phyloP scores from a whole-genome alignment of 768 basidiomycete species.

The Dentipellis sp. region DNA sequence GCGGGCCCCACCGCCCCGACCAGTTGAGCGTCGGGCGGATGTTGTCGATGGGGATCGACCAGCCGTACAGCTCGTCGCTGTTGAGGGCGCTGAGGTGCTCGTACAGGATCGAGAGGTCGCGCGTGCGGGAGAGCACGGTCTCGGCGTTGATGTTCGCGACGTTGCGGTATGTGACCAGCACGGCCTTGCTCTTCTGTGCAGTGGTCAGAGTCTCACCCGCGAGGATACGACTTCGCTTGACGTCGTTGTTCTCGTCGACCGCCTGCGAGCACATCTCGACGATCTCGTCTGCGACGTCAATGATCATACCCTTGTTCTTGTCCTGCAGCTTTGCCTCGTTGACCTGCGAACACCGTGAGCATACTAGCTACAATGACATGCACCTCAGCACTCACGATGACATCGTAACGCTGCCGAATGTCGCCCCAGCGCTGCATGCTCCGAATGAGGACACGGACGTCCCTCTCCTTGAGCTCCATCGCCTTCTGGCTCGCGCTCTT shows the following conservation, averaged over 20 bases:
- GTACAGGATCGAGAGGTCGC: constrained; percentile 83
- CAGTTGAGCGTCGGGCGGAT: constrained; percentile 92
- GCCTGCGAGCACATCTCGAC: constrained; percentile 77
- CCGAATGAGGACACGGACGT: constrained; percentile 89
- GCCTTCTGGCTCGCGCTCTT: constrained; percentile 92
- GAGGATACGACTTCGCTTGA: constrained; percentile 65
- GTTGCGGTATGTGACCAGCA: constrained; percentile 82
- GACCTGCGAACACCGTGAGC: constrained; percentile 40
- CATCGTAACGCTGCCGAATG: constrained; percentile 87
- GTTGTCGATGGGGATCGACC: constrained; percentile 86
- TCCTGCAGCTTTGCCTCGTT: constrained; percentile 82
- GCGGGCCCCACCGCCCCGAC: constrained; percentile 90
- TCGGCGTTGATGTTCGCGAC: constrained; percentile 97
- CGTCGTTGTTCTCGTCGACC: constrained; percentile 75
- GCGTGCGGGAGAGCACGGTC: constrained; percentile 83
- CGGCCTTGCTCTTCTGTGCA: constrained; percentile 94
- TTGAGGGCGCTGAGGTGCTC: constrained; percentile 61
- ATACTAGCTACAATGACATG: background rate
- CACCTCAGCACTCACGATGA: constrained; percentile 57
- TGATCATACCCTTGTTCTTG: constrained; percentile 91
- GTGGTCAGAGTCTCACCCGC: constrained; percentile 86
- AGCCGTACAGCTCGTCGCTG: constrained; percentile 62
- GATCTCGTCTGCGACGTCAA: constrained; percentile 88
- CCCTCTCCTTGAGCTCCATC: constrained; percentile 95
- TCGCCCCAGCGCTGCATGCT: constrained; percentile 98